Conservation (phyloP, 140 eudicot genomes). For the Erigeron philadelphicus region DNA sequence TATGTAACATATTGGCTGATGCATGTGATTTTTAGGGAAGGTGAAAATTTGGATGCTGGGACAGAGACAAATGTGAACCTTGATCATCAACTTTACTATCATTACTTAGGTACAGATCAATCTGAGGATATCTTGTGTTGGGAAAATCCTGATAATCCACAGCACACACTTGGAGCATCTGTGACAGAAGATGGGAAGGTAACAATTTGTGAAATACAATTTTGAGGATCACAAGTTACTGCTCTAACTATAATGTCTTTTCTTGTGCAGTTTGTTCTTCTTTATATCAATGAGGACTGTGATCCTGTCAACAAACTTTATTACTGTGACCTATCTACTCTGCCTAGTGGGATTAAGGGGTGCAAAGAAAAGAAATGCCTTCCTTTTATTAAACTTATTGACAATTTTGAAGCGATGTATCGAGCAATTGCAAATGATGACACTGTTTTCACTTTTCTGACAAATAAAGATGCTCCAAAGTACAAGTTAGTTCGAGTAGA, state of each 20-base stretch:
- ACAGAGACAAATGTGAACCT: slow-evolving; percentile 80
- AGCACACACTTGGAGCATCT: slow-evolving; percentile 53
- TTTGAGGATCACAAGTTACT: background rate
- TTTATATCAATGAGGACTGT: slow-evolving; percentile 52
- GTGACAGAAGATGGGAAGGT: slow-evolving; percentile 98
- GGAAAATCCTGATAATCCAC: slow-evolving; percentile 83
- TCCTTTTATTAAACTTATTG: slow-evolving; percentile 70
- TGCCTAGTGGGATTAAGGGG: slow-evolving; percentile 66
- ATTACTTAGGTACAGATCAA: slow-evolving; percentile 91
- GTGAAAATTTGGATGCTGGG: slow-evolving; percentile 84
- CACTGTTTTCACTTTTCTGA: slow-evolving; percentile 63
- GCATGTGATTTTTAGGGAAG: slow-evolving; percentile 44
- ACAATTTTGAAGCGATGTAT: slow-evolving; percentile 67
- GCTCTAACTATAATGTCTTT: background rate
- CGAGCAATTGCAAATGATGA: slow-evolving; percentile 60
- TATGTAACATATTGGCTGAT: background rate
- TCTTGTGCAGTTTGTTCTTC: slow-evolving; percentile 64
- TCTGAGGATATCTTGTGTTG: slow-evolving; percentile 90
- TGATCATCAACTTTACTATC: slow-evolving; percentile 82
- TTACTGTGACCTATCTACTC: slow-evolving; percentile 57
- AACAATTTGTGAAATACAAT: background rate
- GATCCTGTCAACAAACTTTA: slow-evolving; percentile 80
- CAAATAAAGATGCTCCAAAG: slow-evolving; percentile 79
- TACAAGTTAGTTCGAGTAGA: slow-evolving; percentile 71
- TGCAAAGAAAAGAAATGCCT: slow-evolving; percentile 47